Evolutionary conservation across 2,329 filamentous ascomycete genomes (phyloP).

Genomic region (Laburnicola sp.): DNA sequence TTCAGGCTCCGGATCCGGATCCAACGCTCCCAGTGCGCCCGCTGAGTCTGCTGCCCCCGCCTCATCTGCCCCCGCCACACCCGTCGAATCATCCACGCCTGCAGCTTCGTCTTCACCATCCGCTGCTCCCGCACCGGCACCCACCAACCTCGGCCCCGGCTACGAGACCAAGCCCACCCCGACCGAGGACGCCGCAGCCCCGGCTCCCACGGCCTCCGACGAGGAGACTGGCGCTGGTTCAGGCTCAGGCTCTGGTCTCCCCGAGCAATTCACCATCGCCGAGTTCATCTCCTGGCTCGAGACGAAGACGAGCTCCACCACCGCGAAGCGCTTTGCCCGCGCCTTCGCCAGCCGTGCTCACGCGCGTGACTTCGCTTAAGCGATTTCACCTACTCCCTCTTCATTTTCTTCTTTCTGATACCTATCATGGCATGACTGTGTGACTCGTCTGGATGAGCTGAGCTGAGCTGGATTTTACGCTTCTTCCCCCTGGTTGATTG

Average conservation of each 20-base stretch:
- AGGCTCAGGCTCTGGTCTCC: slow-evolving; percentile 21
- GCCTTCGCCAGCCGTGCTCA: slow-evolving; percentile 34
- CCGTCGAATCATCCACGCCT: slow-evolving; percentile 1
- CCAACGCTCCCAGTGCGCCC: slow-evolving; percentile 7
- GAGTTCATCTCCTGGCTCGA: slow-evolving; percentile 38
- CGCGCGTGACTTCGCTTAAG: slow-evolving; percentile 47
- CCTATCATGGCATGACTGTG: too few relatives aligned
- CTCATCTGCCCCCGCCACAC: slow-evolving; percentile 4
- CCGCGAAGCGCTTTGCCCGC: slow-evolving; percentile 13
- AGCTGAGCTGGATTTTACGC: too few relatives aligned
- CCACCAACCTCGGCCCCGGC: slow-evolving; percentile 3
- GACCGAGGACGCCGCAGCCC: slow-evolving; percentile 6
- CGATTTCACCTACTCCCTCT: slow-evolving; percentile 10
- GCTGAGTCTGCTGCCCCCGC: slow-evolving; percentile 15
- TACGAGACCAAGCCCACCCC: slow-evolving; percentile 7
- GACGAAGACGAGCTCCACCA: slow-evolving; percentile 23
- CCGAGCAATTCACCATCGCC: slow-evolving; percentile 34
- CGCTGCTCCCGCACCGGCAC: slow-evolving; percentile 1
- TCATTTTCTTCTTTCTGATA: slow-evolving; percentile 2
- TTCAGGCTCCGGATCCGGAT: slow-evolving; percentile 20
- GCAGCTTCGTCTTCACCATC: slow-evolving; percentile 7
- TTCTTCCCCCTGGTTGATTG: too few relatives aligned
- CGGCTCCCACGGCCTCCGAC: slow-evolving; percentile 18
- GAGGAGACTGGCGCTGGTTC: slow-evolving; percentile 12
- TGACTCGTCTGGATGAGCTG: too few relatives aligned